Base-by-base conservation (phyloP, 2,329 filamentous ascomycete genomes). In the Lecanicillium sp. region DNA sequence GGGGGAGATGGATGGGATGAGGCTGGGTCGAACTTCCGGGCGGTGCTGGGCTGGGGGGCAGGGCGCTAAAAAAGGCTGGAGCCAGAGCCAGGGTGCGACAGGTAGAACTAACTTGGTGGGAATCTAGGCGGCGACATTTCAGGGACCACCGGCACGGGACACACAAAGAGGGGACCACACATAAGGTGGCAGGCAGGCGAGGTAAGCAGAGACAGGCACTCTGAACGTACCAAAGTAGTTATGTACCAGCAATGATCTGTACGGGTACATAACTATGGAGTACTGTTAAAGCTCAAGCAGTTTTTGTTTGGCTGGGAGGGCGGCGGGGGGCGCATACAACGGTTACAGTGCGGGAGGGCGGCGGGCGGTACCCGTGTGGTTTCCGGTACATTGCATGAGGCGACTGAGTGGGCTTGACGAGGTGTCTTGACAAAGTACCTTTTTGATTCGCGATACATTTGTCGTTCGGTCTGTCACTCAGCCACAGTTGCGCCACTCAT, bases 1-100 rank as follows among this genome's bases (percentile, higher is more conserved):
- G n/a, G n/a, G n/a, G n/a, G n/a, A 10, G 9, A 23, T 27, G 23
- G 45, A 26, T 48, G 45, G 23, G 45, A 26, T 48, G 45, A 39
- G 47, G 47, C 41, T 44, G 47, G 42, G 37, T 35, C 15, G n/a
- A 41, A 38, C 38, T 41, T 9, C 26, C 14, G 12, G 33, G 35
- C 19, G 7, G 26, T 36, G 36, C 29, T 30, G 35, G 35, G 24
- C 39, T 19, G 19, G 29, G 45, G 23, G 38, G 38, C 23, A 11
- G 14, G 23, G 39, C 35, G 19, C 21, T 39, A 17, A 29, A 29
- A 29, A 24, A 33, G 24, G 29, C 30, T 35, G 41, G 29, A 35
- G 41, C 41, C 41, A 33, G 39, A 29, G 39, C 27, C 3, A 15
- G 27, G 12, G 12, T 29, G 26, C 26, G 27, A 17, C 40, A 17